phyloP scores from a whole-genome alignment of 1,284 basidiomycete species.

The Puccinia novopanici region DNA sequence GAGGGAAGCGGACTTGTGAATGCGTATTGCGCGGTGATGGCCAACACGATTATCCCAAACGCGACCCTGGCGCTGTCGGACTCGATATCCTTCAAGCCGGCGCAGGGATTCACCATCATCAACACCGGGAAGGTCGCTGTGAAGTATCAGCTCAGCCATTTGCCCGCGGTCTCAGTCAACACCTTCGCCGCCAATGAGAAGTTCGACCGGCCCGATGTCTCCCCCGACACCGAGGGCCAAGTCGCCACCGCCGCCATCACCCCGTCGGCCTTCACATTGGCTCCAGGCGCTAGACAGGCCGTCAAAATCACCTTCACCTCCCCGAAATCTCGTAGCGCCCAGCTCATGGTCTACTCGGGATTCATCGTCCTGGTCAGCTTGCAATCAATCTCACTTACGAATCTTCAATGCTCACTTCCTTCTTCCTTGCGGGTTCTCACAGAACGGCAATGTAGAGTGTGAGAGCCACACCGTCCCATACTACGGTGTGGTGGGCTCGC shows the following conservation, averaged over 20 bases:
- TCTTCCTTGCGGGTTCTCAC: neutral
- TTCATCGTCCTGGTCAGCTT: slow-evolving; percentile 34
- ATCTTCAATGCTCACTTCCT: neutral
- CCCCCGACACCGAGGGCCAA: neutral
- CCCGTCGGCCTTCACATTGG: slow-evolving; percentile 5
- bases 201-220: slow-evolving; percentile 27
- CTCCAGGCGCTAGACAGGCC: slow-evolving; percentile 2
- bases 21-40: slow-evolving; percentile 47
- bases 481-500: slow-evolving; percentile 42
- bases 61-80: slow-evolving; percentile 37
- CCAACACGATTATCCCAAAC: slow-evolving; percentile 38
- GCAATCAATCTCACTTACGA: neutral
- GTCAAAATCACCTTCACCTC: slow-evolving; percentile 25
- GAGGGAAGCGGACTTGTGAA: slow-evolving; percentile 46
- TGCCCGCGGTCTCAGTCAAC: slow-evolving; percentile 19
- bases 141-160: slow-evolving; percentile 26
- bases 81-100: slow-evolving; percentile 23
- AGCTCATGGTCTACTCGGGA: slow-evolving; percentile 47
- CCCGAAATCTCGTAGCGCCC: neutral
- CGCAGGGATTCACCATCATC: slow-evolving; percentile 25
- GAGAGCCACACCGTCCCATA: slow-evolving; percentile 49
- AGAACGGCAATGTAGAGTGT: slow-evolving; percentile 33
- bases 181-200: slow-evolving; percentile 9
- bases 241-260: slow-evolving; percentile 26
- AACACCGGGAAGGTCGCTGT: slow-evolving; percentile 23